Evolutionary conservation across 2,329 filamentous ascomycete genomes (phyloP), one percentile per base, ranked within the genome.

Genomic region (Ceratocystis smalleyi): DNA sequence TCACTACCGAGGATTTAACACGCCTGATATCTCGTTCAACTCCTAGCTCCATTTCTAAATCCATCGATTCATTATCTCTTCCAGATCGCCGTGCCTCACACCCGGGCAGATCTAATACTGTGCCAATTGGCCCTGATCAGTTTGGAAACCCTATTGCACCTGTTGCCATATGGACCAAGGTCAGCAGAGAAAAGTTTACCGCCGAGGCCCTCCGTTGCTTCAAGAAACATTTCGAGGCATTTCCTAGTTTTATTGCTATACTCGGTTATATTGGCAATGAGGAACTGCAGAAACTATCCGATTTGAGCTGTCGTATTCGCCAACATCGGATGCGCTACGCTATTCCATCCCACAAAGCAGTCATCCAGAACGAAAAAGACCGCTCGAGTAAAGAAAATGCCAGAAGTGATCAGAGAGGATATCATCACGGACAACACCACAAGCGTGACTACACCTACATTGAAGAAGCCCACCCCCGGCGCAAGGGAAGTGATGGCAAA

Each of bases 91-190:
- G 64, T n/a, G 60, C 59, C 22, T 60, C 64, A 12, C 62, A 59
- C 12, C 49, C 59, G n/a, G 47, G 61, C 15, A 61, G 57, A 32
- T n/a, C 59, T n/a, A 63, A 60, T 19, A 22, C 68, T 63, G 70
- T 73, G 45, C 75, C 74, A 2, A 73, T 85, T 2, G 81, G 77
- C 0, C 83, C 83, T 0, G 83, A 86, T 68, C 75, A 78, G 24
- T 76, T 78, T 40, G 83, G 83, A 1, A 75, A 77, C 3, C 77
- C 80, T 12, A 86, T 86, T 1, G 78, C 78, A 0, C 69, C 77
- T 1, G 79, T 83, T 30, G 83, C 82, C 1, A 77, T 77, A 61
- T 85, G 83, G 83, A 85, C 83, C 3, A 79, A 77, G 64, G 82
- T 85, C 43, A 77, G 75, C 64, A 77, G 83, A 12, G 74, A 73